A percentile compares a stretch with the other conserved stretches of the same genome.
These are phyloP conservation scores for Heritiera littoralis DNA, from an alignment of 345 rosid species.

Conservation along the genomic window DNA sequence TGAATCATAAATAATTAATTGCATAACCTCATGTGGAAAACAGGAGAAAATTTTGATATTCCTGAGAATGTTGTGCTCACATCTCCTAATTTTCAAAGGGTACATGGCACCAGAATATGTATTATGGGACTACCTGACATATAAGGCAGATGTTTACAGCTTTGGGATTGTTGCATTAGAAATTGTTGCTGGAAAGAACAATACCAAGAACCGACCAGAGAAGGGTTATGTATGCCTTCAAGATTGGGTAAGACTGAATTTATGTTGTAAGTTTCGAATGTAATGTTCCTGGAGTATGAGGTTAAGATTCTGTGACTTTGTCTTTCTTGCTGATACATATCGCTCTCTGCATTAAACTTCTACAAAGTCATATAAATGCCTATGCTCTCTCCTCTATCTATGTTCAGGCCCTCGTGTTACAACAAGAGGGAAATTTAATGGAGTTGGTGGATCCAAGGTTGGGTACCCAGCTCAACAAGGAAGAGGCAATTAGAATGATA, in stretches of 20 bases:
- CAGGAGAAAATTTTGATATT: no score
- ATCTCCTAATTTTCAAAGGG: conserved; percentile 30
- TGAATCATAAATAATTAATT: no score
- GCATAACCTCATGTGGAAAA: no score
- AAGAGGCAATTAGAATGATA: conserved; percentile 51
- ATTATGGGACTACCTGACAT: conserved; percentile 52
- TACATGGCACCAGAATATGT: conserved; percentile 74
- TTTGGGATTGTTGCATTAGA: conserved; percentile 58
- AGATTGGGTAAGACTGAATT: conserved; percentile 48
- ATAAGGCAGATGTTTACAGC: conserved; percentile 68
- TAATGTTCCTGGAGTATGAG: no score
- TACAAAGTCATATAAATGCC: no score
- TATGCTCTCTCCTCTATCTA: not conserved
- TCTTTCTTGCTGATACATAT: no score
- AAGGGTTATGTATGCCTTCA: conserved; percentile 41
- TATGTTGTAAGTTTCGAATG: not conserved
- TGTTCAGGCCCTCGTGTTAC: conserved; percentile 42
- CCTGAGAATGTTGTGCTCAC: not conserved
- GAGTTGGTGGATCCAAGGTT: conserved; percentile 45
- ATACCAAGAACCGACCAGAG: conserved; percentile 39
- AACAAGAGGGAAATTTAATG: conserved; percentile 33
- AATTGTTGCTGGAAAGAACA: conserved; percentile 52
- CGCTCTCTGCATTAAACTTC: no score
- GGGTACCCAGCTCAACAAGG: conserved; percentile 31
- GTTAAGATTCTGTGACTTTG: no score